phyloP scores from a whole-genome alignment of 2,329 filamentous ascomycete genomes.

The Lachnellula hyalina region DNA sequence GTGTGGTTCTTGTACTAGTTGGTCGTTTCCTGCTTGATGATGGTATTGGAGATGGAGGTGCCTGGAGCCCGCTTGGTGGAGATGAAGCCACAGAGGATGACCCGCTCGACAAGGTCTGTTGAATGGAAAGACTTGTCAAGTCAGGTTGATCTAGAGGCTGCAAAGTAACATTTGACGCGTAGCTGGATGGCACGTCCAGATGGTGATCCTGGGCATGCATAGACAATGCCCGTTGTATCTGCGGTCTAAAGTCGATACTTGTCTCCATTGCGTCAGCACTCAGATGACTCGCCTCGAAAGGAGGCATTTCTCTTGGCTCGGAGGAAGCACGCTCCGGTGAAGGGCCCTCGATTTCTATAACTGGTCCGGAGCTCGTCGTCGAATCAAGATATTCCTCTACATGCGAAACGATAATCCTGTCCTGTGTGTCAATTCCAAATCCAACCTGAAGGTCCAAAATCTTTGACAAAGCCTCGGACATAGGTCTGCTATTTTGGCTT shows the following conservation, averaged over 20 bases:
- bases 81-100: conserved; percentile 3
- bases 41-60: conserved; percentile 9
- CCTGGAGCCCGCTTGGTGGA: conserved; percentile 3
- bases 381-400: conserved; percentile 23
- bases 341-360: not conserved
- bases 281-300: not conserved
- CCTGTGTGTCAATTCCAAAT: conserved; percentile 16
- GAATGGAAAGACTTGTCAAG: not conserved
- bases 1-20: conserved; percentile 14
- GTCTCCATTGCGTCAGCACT: not conserved
- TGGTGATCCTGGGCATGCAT: conserved; percentile 2
- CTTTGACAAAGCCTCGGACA: conserved; percentile 7
- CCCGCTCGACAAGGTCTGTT: not conserved
- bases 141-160: not conserved
- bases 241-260: not conserved
- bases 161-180: conserved; percentile 1
- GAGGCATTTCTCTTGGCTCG: not conserved
- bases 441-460: conserved; percentile 15
- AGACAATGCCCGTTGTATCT: not conserved
- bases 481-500: not conserved
- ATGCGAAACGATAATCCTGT: conserved; percentile 16
- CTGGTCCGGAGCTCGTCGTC: conserved; percentile 3
- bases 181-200: conserved; percentile 6
- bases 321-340: not conserved
- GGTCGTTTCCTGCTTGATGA: conserved; percentile 16